phyloP scores from a whole-genome alignment of 495 filamentous ascomycete genomes.

The Penicillium riverlandense region DNA sequence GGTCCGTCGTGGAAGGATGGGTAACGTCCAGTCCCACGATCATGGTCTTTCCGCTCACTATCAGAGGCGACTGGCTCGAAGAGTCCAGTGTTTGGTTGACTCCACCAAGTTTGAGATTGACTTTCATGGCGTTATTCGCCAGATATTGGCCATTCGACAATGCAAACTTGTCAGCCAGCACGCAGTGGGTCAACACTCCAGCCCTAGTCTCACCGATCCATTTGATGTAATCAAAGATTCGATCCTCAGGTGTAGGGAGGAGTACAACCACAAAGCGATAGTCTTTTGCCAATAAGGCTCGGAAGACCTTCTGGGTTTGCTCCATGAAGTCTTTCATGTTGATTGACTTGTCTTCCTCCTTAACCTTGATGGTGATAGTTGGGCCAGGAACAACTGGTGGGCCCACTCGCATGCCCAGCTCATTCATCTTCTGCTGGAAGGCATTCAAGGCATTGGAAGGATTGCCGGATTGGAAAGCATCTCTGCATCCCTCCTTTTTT shows the following conservation, averaged over 20 bases:
- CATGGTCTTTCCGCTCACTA: conserved; percentile 60
- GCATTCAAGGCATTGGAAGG: not conserved
- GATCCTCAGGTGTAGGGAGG: conserved; percentile 36
- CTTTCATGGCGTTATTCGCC: conserved; percentile 67
- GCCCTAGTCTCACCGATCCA: conserved; percentile 47
- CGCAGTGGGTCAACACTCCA: conserved; percentile 57
- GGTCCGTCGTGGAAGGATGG: conserved; percentile 64
- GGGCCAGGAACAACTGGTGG: no score
- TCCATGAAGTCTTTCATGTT: not conserved
- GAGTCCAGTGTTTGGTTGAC: conserved; percentile 55
- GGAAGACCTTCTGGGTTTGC: not conserved
- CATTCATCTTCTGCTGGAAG: not conserved
- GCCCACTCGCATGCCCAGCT: not conserved
- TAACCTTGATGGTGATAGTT: no score
- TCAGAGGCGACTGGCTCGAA: conserved; percentile 32
- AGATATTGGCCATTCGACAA: conserved; percentile 43
- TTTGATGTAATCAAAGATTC: conserved; percentile 60
- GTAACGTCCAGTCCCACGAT: conserved; percentile 80
- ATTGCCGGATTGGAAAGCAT: not conserved
- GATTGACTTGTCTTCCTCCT: not conserved
- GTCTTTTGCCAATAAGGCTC: no score
- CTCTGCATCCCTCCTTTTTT: not conserved
- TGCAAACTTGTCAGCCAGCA: conserved; percentile 24
- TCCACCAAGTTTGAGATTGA: conserved; percentile 77
- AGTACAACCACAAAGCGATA: conserved; percentile 44